Percentiles rank a stretch among this genome's conserved stretches.
Conservation (phyloP, 1,139 yeast genomes). For the Suhomyces anneliseae region DNA sequence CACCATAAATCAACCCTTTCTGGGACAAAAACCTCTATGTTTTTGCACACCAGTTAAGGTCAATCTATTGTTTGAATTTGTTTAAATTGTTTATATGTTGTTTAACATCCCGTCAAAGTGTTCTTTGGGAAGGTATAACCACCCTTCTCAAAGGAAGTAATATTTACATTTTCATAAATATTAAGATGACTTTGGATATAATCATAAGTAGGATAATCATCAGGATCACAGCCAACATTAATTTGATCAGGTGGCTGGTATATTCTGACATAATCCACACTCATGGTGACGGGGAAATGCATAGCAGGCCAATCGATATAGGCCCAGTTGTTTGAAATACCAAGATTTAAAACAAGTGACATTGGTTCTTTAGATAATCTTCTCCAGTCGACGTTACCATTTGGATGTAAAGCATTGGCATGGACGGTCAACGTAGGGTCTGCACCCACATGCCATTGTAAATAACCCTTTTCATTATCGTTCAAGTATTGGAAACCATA, state of each 20-base stretch:
- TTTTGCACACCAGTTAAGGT: no score
- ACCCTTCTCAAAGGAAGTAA: conserved; percentile 23
- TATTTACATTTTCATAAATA: conserved; percentile 23
- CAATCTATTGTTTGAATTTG: no score
- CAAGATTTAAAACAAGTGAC: conserved; percentile 28
- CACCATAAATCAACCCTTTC: neutral
- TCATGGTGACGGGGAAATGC: conserved; percentile 25
- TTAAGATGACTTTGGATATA: conserved; percentile 25
- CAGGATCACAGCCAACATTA: conserved; percentile 29
- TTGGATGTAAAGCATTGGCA: conserved; percentile 27
- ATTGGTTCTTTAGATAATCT: conserved; percentile 29
- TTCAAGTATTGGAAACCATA: conserved; percentile 28
- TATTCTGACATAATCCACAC: conserved; percentile 25
- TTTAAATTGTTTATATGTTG: neutral
- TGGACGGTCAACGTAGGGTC: conserved; percentile 27
- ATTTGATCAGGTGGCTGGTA: conserved; percentile 26
- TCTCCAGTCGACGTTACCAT: conserved; percentile 29
- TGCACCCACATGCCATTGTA: conserved; percentile 29
- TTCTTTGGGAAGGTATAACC: conserved; percentile 28
- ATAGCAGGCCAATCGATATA: conserved; percentile 31
- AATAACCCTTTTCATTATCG: conserved; percentile 24
- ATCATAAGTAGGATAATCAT: conserved; percentile 24
- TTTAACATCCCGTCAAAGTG: conserved; percentile 14
- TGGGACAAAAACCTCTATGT: neutral
- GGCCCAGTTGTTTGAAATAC: conserved; percentile 33